Base-by-base conservation (phyloP, 495 filamentous ascomycete genomes). In the Penicillium mononematosum region DNA sequence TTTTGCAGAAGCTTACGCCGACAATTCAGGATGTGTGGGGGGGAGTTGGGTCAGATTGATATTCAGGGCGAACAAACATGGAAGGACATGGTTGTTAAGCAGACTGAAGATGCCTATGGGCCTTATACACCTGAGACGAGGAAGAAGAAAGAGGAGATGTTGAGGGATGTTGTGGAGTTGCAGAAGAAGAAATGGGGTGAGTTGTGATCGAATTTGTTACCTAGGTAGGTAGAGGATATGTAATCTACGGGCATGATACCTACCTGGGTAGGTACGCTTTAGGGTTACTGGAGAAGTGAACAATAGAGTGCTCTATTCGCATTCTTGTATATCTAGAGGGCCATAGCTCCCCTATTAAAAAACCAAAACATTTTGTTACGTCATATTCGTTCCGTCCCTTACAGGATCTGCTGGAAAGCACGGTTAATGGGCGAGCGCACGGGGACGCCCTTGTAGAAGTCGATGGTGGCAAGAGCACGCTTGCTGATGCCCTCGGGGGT, bases 371-470 rank as follows among this genome's bases (percentile, higher is more conserved):
- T 66, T 69, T 69, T 68, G 50, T 61, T 51, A 49, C 53, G 50
- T 55, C 50, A 55, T 46, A 53, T 41, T 56, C 54, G 54, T 56
- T 50, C 46, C 59, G 43, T 45, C 42, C 58, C 54, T 67, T 77
- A 78, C 65, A 77, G 67, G 56, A 78, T 74, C 62, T 78, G 76
- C 72, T 78, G 73, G 75, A 78, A 78, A 63, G 76, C 94, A 69
- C 91, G 89, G 85, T 98, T 96, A 78, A 98, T 75, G 55, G 95
- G 94, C 39, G 92, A 96, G 70, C 94, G 91, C 60, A 96, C 83
- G 68, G 85, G 84, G 60, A 89, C 83, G 63, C 85, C 90, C 87
- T 96, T 98, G 86, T 92, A 98, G 86, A 96, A 98, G 63, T 96
- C 84, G 64, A 98, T 81, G 54, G 94, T 98, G 59, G 85, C 84